Evolutionary conservation across 108 stramenopile genomes (phyloP), one percentile per base, ranked within the genome.

Genomic region (Cyclotella sp.): DNA sequence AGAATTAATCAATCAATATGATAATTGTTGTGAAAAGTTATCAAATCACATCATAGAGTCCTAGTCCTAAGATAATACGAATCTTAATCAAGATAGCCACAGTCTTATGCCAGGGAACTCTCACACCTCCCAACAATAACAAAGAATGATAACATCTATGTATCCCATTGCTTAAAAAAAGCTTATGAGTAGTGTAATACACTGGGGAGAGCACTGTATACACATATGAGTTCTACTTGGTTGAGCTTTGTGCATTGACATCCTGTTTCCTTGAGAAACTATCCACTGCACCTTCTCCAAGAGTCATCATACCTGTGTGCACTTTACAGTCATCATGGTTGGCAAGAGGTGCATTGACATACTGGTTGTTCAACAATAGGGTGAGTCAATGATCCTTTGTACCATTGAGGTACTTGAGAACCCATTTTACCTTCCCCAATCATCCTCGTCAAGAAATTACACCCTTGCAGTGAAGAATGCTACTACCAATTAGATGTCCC

Each of bases 401-500:
- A 1, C 62, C 62, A 3, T 63, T 63, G 40, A 63, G 30, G 34
- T 63, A 63, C 40, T 39, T 42, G 29, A 63, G 29, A 3, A 63
- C 18, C 40, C 62, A 8, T 42, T 19, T 63, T n/a, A 63, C n/a
- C 40, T 63, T 41, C 62, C 62, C 62, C 62, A 63, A 39, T 63
- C 34, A 39, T 63, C 62, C 29, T 63, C 30, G 16, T 42, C 62
- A 9, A 34, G 40, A 4, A 11, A n/a, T 16, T 42, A 8, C 18
- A 63, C 62, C 18, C 62, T 26, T 11, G 34, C 40, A 6, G 62
- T 63, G 18, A 63, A 10, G 40, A 63, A 63, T 1, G 62, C 62
- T 3, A 63, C 62, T 3, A 34, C 18, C 1, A 16, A 10, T 40
- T 63, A 34, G 11, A 63, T 63, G 21, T 63, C 39, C 21, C 34